Percentiles rank a stretch among this genome's conserved stretches.
Conservation (phyloP, 2,329 filamentous ascomycete species). For the Neofusicoccum ribis region DNA sequence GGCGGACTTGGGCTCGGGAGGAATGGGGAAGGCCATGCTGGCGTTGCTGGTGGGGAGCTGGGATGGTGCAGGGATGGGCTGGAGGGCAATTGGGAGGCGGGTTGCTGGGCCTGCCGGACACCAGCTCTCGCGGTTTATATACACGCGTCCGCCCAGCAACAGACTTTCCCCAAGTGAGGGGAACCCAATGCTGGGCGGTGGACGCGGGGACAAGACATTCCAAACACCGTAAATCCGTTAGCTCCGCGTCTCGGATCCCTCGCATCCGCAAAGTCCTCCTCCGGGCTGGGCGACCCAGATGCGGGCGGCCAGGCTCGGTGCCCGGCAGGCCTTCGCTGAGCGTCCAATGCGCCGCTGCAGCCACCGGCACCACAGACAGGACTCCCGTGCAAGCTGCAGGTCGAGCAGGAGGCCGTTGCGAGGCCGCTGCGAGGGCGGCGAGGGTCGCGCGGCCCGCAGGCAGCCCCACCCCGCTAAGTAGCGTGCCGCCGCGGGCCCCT, state of each 20-base stretch:
- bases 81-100: not conserved
- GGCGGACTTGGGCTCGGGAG: constrained; percentile 35
- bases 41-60: not conserved
- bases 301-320: too few species aligned
- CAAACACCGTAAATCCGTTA: constrained; percentile 3
- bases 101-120: too few species aligned
- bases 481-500: too few species aligned
- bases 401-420: too few species aligned
- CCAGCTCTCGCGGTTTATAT: not conserved
- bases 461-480: not conserved
- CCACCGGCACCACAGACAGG: too few species aligned
- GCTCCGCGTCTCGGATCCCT: not conserved
- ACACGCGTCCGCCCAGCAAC: not conserved
- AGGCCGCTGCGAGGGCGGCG: not conserved
- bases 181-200: not conserved
- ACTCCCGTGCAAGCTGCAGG: too few species aligned
- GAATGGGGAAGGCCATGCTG: constrained; percentile 26
- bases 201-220: not conserved
- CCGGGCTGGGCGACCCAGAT: too few species aligned
- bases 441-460: not conserved
- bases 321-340: too few species aligned
- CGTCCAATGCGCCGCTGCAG: too few species aligned
- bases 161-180: not conserved
- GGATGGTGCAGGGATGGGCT: not conserved
- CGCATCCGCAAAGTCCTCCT: not conserved